These are phyloP conservation scores for Gracilariopsis chorda DNA, from an alignment of 23 red algal species.

Conservation along the genomic window DNA sequence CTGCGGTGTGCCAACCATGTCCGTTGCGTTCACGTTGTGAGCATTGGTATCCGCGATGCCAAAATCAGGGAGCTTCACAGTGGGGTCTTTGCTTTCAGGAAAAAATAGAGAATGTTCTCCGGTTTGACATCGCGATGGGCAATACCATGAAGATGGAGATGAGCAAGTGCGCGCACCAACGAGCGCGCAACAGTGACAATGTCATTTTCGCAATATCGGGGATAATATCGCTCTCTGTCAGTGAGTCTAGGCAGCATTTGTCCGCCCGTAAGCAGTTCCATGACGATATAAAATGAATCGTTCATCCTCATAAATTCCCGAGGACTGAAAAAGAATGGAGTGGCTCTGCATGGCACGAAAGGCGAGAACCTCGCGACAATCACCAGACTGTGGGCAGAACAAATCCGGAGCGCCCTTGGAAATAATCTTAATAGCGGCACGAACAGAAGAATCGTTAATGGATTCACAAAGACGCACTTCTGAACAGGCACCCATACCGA, in stretches of 20 bases:
- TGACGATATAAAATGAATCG: conserved; percentile 76
- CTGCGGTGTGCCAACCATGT: conserved; percentile 76
- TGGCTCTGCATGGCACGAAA: not conserved
- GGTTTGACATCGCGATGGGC: conserved; percentile 95
- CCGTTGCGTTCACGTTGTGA: not conserved
- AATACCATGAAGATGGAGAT: conserved; percentile 66
- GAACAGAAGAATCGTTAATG: not conserved
- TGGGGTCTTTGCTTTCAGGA: conserved; percentile 44
- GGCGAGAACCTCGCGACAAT: conserved; percentile 67
- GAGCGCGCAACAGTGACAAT: conserved; percentile 41
- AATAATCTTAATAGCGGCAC: conserved; percentile 65
- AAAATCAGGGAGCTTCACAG: conserved; percentile 86
- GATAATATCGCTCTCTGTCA: conserved; percentile 48
- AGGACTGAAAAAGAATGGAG: conserved; percentile 42
- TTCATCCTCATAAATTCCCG: conserved; percentile 75
- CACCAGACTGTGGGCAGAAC: conserved; percentile 47
- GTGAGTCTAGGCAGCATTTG: conserved; percentile 57
- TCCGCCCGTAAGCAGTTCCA: conserved; percentile 73
- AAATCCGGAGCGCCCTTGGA: conserved; percentile 61
- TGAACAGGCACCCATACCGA: conserved; percentile 66
- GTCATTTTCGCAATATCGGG: conserved; percentile 86
- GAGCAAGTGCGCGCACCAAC: conserved; percentile 54
- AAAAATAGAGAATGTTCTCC: conserved; percentile 82
- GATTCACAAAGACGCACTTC: conserved; percentile 58
- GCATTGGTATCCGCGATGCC: conserved; percentile 51